A percentile compares a stretch with the other conserved stretches of the same genome.
Conservation (phyloP, 1,139 yeast genomes). For the Protomyces macrosporus region DNA sequence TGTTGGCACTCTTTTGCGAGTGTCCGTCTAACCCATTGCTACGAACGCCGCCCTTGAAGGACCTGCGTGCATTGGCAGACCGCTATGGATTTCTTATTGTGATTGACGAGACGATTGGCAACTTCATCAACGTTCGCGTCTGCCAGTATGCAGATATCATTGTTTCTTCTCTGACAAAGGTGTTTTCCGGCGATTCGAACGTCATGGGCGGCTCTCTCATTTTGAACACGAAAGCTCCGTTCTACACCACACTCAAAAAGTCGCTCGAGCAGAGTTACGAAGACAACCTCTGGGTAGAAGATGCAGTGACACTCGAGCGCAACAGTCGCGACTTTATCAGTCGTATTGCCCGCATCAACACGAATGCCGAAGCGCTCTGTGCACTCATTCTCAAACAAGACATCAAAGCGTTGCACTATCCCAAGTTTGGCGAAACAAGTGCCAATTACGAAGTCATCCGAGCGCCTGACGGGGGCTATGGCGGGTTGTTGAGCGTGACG, state of each 20-base stretch:
- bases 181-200: constrained; percentile 89
- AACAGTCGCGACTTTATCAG: constrained; percentile 82
- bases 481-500: constrained; percentile 77
- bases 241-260: constrained; percentile 51
- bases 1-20: constrained; percentile 76
- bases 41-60: constrained; percentile 69
- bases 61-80: constrained; percentile 61
- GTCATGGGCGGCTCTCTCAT: constrained; percentile 90
- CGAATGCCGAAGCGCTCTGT: constrained; percentile 56
- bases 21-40: constrained; percentile 90
- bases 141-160: constrained; percentile 78
- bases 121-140: constrained; percentile 75
- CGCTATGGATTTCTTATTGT: constrained; percentile 69
- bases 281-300: constrained; percentile 86
- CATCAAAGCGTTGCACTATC: constrained; percentile 66
- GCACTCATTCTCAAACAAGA: constrained; percentile 38
- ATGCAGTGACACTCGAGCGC: constrained; percentile 84
- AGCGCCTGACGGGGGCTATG: constrained; percentile 77
- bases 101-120: constrained; percentile 92
- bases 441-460: constrained; percentile 66
- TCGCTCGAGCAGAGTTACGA: constrained; percentile 55
- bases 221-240: constrained; percentile 60
- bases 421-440: constrained; percentile 52
- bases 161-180: constrained; percentile 82
- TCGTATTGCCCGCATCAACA: constrained; percentile 62